Evolutionary conservation across 768 basidiomycete species (phyloP).

Genomic region (Pilatotrama ljubarskyi): DNA sequence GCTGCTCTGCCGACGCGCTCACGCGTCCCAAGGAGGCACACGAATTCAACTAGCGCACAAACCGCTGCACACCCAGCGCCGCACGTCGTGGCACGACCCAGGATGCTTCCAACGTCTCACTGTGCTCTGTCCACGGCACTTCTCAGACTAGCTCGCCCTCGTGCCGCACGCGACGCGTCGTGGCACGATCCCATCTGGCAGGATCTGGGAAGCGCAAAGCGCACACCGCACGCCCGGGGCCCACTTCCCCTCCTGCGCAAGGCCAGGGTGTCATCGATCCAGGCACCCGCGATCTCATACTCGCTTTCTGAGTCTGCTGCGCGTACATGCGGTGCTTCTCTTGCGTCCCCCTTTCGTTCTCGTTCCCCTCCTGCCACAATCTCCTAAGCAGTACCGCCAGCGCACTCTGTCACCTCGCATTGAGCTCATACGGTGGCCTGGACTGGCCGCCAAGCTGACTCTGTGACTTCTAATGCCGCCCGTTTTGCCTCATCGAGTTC

Average conservation of each 20-base stretch:
- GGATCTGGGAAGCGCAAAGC: background rate
- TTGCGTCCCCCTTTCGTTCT: background rate
- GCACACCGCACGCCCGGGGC: background rate
- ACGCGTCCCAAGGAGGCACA: background rate
- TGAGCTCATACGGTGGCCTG: background rate
- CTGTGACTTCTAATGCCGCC: background rate
- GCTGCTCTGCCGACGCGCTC: background rate
- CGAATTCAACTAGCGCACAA: no score
- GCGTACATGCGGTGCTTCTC: background rate
- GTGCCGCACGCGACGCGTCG: background rate
- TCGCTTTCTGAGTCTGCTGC: background rate
- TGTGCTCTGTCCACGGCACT: background rate
- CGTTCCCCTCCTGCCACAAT: background rate
- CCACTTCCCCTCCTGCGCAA: background rate
- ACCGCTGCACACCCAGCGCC: no score
- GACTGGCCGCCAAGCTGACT: background rate
- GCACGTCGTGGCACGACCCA: no score
- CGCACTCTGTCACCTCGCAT: background rate
- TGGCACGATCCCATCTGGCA: background rate
- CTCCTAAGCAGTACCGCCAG: background rate
- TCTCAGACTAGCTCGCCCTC: background rate
- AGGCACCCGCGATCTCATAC: conserved; percentile 14
- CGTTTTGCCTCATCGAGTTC: background rate
- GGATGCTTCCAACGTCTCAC: background rate
- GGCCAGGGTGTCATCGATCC: background rate